phyloP scores from a whole-genome alignment of 805 yeast genomes.

The Lachancea mirantina region DNA sequence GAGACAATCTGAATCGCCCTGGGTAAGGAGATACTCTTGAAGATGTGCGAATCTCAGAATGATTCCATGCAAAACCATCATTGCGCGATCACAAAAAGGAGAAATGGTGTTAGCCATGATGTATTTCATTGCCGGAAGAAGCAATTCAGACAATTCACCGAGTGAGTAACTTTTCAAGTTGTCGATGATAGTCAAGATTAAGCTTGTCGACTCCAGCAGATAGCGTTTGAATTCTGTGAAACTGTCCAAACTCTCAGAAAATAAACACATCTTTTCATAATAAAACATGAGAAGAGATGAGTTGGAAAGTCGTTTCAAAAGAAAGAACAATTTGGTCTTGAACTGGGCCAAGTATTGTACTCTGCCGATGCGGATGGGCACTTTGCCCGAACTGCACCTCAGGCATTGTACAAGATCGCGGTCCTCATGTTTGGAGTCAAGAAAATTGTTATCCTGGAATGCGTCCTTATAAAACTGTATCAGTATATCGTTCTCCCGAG shows the following conservation, averaged over 20 bases:
- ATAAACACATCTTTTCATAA: constrained; percentile 7
- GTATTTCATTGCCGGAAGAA: constrained; percentile 5
- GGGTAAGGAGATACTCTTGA: background rate
- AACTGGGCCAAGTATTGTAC: constrained; percentile 6
- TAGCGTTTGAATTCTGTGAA: constrained; percentile 6
- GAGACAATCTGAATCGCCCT: background rate
- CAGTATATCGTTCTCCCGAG: constrained; percentile 7
- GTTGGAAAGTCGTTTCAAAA: constrained; percentile 8
- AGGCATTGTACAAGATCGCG: constrained; percentile 3
- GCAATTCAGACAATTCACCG: constrained; percentile 3
- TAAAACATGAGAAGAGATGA: constrained; percentile 8
- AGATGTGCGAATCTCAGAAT: constrained; percentile 5
- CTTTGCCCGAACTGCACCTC: constrained; percentile 4
- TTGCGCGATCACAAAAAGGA: constrained; percentile 4
- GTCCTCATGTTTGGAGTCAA: constrained; percentile 1
- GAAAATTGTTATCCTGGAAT: constrained; percentile 6
- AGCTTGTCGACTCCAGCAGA: constrained; percentile 4
- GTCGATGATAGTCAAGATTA: constrained; percentile 3
- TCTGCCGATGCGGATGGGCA: constrained; percentile 5
- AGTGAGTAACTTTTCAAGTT: constrained; percentile 1
- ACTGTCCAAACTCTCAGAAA: background rate
- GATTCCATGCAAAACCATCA: constrained; percentile 5
- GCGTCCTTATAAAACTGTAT: constrained; percentile 5
- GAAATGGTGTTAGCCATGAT: constrained; percentile 5
- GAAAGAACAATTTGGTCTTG: constrained; percentile 3